A percentile compares a stretch with the other conserved stretches of the same genome.
Evolutionary conservation across 2,329 filamentous ascomycete genomes (phyloP).

Genomic region (Alternaria novae-zelandiae): DNA sequence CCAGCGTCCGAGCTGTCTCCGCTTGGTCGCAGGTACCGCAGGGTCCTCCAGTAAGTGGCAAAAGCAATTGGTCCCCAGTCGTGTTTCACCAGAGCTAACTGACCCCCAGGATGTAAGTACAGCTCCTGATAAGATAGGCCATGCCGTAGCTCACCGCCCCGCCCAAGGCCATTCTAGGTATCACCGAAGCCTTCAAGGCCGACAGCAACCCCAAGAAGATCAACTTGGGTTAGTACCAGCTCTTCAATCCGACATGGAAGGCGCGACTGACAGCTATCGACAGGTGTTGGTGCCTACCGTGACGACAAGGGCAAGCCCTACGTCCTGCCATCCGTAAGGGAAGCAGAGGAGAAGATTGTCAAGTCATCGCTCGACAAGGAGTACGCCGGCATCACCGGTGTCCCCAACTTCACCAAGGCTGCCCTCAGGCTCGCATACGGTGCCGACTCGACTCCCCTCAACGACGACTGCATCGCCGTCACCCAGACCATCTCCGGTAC

Average conservation of each 20-base stretch:
- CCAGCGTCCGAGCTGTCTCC: slow-evolving; percentile 69
- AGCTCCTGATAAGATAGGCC: neutral
- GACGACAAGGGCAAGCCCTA: slow-evolving; percentile 98
- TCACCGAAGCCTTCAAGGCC: slow-evolving; percentile 99
- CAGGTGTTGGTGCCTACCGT: slow-evolving; percentile 95
- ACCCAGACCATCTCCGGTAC: slow-evolving; percentile 99
- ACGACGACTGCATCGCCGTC: slow-evolving; percentile 79
- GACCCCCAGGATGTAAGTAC: slow-evolving; percentile 45
- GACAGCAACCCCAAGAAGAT: slow-evolving; percentile 95
- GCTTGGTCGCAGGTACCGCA: slow-evolving; percentile 92
- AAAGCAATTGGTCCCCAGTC: slow-evolving; percentile 15
- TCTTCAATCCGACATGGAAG: neutral
- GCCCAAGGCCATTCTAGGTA: slow-evolving; percentile 77
- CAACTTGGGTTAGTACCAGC: slow-evolving; percentile 75
- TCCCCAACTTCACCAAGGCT: slow-evolving; percentile 91
- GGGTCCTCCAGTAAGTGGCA: slow-evolving; percentile 82
- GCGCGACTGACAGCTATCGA: slow-evolving; percentile 24
- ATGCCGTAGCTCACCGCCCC: slow-evolving; percentile 26
- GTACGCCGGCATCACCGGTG: slow-evolving; percentile 96
- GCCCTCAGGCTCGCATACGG: slow-evolving; percentile 93
- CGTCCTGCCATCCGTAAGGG: slow-evolving; percentile 89
- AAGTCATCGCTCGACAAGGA: slow-evolving; percentile 87
- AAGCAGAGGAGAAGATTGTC: slow-evolving; percentile 87
- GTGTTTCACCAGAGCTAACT: slow-evolving; percentile 23
- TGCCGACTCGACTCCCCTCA: slow-evolving; percentile 75